Evolutionary conservation across 1,139 yeast genomes (phyloP), one percentile per base, ranked within the genome.

Genomic region (Magnusiomyces sp.): DNA sequence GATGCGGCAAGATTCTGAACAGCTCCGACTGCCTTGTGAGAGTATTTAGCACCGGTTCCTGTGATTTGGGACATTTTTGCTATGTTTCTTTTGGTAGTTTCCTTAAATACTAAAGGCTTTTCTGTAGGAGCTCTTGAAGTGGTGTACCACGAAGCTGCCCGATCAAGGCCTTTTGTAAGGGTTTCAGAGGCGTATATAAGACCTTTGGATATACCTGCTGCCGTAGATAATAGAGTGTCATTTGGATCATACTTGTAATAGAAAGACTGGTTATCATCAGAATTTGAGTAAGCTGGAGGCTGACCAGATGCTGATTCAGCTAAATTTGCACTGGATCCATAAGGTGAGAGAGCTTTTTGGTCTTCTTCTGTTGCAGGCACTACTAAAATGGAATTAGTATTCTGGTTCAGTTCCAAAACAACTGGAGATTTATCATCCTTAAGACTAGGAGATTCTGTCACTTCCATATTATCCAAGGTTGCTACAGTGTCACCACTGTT

Each of bases 111-210:
- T 2, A 47, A 19, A 2, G 51, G 49, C 40, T 44, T 44, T 19
- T 45, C 47, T 6, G 47, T 39, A 4, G 47, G 45, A 10, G 54
- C 50, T 23, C 49, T 44, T 23, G 33, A 37, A 7, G 39, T 39
- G 17, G 40, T 49, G 50, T 50, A 51, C 53, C 53, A 51, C 33
- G 17, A 23, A 19, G 53, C 53, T 14, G 51, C 46, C 9, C 37
- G 40, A 10, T 39, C 41, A 19, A 51, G 23, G 13, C 53, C 53
- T 2, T 42, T 37, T 9, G 51, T 39, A 5, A 51, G 27, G 33
- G 45, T 48, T 27, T 31, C 29, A 1, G 53, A 48, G 20, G 44
- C 49, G 23, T 16, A 48, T 1, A 51, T 41, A 27, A 51, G 20
- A 16, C 48, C 41, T 4, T 43, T 43, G 31, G 53, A 51, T 10